Percentiles rank a stretch among this genome's conserved stretches.
These are phyloP conservation scores for Neonectria hederae DNA, from an alignment of 2,329 filamentous ascomycete genomes.

Conservation along the genomic window DNA sequence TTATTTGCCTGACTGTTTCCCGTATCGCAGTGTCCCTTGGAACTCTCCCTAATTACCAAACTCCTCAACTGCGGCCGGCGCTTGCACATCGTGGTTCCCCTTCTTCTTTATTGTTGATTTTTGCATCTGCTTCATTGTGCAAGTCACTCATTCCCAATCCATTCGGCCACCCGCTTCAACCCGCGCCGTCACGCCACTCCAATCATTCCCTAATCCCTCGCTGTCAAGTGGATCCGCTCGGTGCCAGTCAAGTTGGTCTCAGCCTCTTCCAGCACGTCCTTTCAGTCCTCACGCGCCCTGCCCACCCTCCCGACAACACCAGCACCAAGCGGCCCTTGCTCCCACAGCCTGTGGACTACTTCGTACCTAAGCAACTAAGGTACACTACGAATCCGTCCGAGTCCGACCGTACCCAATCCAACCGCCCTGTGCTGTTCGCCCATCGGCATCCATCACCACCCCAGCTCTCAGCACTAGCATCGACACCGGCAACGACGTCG, in stretches of 20 bases:
- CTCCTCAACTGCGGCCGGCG: neutral
- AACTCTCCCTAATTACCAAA: neutral
- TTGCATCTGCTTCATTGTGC: constrained; percentile 27
- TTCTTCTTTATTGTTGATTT: constrained; percentile 23
- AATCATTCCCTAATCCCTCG: constrained; percentile 23
- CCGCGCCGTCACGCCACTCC: constrained; percentile 37
- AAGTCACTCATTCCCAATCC: constrained; percentile 29
- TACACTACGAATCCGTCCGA: neutral
- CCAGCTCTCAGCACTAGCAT: constrained; percentile 31
- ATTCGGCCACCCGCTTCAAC: constrained; percentile 26
- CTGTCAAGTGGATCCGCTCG: constrained; percentile 19
- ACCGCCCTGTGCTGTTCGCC: neutral
- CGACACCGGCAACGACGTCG: constrained; percentile 22
- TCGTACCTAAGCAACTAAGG: neutral
- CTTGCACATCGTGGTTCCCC: neutral
- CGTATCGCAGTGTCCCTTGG: neutral
- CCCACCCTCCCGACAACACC: constrained; percentile 7
- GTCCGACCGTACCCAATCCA: neutral
- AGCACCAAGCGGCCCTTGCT: constrained; percentile 16
- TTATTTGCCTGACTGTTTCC: neutral
- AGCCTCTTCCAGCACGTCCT: constrained; percentile 1
- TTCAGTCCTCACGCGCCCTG: neutral
- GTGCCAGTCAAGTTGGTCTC: neutral
- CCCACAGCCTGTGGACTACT: neutral
- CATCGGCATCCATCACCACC: constrained; percentile 10